A percentile compares a stretch with the other conserved stretches of the same genome.
phyloP scores from a whole-genome alignment of 192 early-diverging fungal species.

The Bifiguratus adelaidae region DNA sequence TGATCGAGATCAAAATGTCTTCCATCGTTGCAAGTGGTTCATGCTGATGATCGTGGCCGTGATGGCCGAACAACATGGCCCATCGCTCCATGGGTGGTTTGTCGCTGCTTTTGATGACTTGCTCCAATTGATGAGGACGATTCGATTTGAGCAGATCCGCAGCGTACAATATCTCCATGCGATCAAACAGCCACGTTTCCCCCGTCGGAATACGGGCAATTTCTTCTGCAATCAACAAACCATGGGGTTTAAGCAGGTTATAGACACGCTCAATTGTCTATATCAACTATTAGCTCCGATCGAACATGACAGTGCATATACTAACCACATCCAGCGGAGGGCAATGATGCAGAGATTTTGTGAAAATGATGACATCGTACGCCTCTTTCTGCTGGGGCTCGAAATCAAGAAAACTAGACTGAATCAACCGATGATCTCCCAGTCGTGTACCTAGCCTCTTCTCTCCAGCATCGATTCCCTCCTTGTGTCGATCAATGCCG shows the following conservation, averaged over 20 bases:
- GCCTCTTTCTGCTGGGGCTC: not conserved
- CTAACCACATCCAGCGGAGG: constrained; percentile 3
- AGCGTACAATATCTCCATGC: not conserved
- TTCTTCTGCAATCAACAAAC: constrained; percentile 3
- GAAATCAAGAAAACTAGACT: constrained; percentile 2
- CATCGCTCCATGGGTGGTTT: no score
- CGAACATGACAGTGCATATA: not conserved
- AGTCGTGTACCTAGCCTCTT: not conserved
- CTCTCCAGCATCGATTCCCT: not conserved
- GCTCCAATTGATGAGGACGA: no score
- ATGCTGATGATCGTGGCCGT: no score
- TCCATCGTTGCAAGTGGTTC: no score
- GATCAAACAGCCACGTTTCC: constrained; percentile 5
- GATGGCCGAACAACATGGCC: no score
- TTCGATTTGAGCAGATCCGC: not conserved
- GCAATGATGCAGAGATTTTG: constrained; percentile 10
- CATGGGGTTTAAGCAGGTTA: not conserved
- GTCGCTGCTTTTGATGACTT: no score
- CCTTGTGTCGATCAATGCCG: not conserved
- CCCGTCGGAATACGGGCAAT: not conserved
- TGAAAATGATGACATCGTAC: constrained; percentile 8
- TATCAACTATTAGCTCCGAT: not conserved
- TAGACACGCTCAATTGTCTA: constrained; percentile 2
- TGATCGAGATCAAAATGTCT: no score
- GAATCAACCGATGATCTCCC: not conserved